These are phyloP conservation scores for Marasmius tenuissimus DNA, from an alignment of 1,284 basidiomycete species.

Conservation along the genomic window DNA sequence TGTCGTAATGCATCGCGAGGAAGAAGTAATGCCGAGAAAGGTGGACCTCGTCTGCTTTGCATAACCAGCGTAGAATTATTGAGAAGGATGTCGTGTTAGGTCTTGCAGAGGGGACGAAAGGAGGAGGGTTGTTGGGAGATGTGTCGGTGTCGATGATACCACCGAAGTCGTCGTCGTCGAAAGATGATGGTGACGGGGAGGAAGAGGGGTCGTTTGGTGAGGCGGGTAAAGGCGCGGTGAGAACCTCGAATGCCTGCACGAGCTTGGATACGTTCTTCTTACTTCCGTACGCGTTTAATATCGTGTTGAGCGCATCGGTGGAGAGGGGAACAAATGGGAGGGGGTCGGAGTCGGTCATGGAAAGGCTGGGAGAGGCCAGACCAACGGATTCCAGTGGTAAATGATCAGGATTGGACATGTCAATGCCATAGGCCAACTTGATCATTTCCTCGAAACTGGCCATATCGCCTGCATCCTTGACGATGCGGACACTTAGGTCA, in stretches of 20 bases:
- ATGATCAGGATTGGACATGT: slow-evolving; percentile 69
- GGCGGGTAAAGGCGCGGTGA: slow-evolving; percentile 64
- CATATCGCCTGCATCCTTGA: slow-evolving; percentile 61
- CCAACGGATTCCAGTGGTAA: slow-evolving; percentile 46
- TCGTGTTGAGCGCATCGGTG: slow-evolving; percentile 68
- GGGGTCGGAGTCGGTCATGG: slow-evolving; percentile 21
- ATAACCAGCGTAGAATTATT: slow-evolving; percentile 58
- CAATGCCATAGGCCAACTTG: slow-evolving; percentile 69
- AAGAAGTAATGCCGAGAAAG: slow-evolving; percentile 70
- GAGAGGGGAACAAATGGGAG: slow-evolving; percentile 49
- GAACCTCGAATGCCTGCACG: slow-evolving; percentile 72
- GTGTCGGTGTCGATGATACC: slow-evolving; percentile 43
- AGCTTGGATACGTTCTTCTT: slow-evolving; percentile 60
- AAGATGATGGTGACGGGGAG: slow-evolving; percentile 47
- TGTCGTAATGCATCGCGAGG: slow-evolving; percentile 55
- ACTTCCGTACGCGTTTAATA: slow-evolving; percentile 66
- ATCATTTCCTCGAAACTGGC: slow-evolving; percentile 56
- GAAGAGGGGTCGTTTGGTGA: slow-evolving; percentile 35
- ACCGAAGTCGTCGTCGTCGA: slow-evolving; percentile 66
- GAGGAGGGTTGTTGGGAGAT: slow-evolving; percentile 30
- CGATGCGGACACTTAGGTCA: slow-evolving; percentile 64
- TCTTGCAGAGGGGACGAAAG: slow-evolving; percentile 44
- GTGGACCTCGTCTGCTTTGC: slow-evolving; percentile 42
- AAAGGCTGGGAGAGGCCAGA: slow-evolving; percentile 17
- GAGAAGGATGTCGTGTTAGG: slow-evolving; percentile 74